These are phyloP conservation scores for Cyberlindnera sargentensis DNA, from an alignment of 805 yeast genomes.

Conservation along the genomic window DNA sequence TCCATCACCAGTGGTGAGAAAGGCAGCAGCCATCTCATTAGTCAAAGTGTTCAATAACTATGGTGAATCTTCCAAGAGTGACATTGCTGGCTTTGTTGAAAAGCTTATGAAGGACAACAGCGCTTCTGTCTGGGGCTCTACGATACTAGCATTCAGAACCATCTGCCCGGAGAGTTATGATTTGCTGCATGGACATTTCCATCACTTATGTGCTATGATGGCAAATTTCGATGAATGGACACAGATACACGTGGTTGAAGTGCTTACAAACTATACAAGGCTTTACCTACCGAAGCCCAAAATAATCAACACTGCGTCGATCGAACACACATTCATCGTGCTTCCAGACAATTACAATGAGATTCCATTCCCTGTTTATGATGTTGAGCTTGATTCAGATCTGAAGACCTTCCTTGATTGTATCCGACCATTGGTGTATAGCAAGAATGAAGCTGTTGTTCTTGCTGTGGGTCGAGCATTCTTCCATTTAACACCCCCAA, in stretches of 20 bases:
- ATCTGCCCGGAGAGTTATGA: slow-evolving; percentile 53
- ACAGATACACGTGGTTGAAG: slow-evolving; percentile 49
- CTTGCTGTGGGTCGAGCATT: slow-evolving; percentile 53
- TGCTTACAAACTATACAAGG: slow-evolving; percentile 62
- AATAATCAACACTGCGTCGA: slow-evolving; percentile 27
- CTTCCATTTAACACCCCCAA: slow-evolving; percentile 51
- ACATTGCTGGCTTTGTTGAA: slow-evolving; percentile 42
- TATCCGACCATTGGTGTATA: slow-evolving; percentile 38
- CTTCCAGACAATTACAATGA: slow-evolving; percentile 39
- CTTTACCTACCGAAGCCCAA: slow-evolving; percentile 51
- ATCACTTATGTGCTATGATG: slow-evolving; percentile 45
- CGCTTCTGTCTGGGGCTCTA: slow-evolving; percentile 60
- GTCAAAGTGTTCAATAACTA: slow-evolving; percentile 44
- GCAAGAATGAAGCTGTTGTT: slow-evolving; percentile 53
- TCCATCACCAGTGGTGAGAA: slow-evolving; percentile 68
- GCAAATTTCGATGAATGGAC: slow-evolving; percentile 66
- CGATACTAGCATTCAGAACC: slow-evolving; percentile 49
- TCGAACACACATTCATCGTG: slow-evolving; percentile 24
- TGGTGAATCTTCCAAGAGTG: slow-evolving; percentile 38
- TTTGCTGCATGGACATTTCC: slow-evolving; percentile 63
- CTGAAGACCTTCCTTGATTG: slow-evolving; percentile 45
- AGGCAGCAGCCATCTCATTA: slow-evolving; percentile 72
- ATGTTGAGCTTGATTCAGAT: slow-evolving; percentile 47
- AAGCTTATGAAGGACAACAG: slow-evolving; percentile 59
- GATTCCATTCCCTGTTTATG: slow-evolving; percentile 33